phyloP scores from a whole-genome alignment of 148 eudicot genomes.

The Bassia scoparia region DNA sequence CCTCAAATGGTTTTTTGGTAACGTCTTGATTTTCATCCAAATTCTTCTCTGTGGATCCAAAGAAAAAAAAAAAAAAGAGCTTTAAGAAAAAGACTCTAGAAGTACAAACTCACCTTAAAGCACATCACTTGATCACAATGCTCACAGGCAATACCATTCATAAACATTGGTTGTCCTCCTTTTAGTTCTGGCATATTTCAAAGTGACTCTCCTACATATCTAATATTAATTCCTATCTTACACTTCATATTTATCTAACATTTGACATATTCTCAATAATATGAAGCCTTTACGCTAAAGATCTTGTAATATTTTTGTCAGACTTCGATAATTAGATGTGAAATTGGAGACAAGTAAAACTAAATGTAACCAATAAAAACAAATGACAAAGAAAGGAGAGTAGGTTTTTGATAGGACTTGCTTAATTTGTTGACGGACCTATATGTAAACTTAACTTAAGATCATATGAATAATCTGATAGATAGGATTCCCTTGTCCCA shows the following conservation, averaged over 20 bases:
- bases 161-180: background rate
- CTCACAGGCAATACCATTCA: background rate
- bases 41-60: constrained; percentile 42
- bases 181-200: background rate
- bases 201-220: background rate
- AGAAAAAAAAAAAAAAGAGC: background rate
- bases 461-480: no score
- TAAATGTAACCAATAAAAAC: no score
- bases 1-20: constrained; percentile 68
- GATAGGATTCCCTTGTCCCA: no score
- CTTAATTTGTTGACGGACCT: no score
- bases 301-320: no score
- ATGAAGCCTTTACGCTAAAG: no score
- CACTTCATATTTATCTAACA: background rate
- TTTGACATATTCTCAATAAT: no score
- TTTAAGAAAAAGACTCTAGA: constrained; percentile 8
- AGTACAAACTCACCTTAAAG: background rate
- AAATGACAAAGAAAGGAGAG: no score
- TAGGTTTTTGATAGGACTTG: no score
- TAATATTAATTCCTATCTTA: background rate
- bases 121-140: background rate
- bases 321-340: no score
- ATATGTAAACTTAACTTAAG: no score
- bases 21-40: constrained; percentile 51
- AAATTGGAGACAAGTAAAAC: no score